Percentiles rank a stretch among this genome's conserved stretches.
Conservation (phyloP, 129 eudicot species). For the Arctium lappa region DNA sequence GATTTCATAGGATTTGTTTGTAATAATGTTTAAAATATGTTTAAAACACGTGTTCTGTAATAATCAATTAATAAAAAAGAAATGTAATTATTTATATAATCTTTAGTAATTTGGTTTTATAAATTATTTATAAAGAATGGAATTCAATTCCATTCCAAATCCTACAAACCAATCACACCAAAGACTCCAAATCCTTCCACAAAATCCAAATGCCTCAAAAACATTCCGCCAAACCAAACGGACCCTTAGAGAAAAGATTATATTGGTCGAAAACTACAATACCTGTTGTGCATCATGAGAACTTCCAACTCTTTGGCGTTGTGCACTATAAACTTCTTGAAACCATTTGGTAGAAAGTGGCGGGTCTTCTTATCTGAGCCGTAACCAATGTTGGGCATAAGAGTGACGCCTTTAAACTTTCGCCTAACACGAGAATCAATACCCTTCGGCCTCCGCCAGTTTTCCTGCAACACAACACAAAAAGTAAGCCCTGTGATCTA, state of each 20-base stretch:
- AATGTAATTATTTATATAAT: too few species aligned
- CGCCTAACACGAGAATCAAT: constrained; percentile 78
- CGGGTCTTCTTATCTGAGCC: constrained; percentile 84
- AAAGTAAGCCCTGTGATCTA: neutral
- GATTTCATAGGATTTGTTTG: neutral
- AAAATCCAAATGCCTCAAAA: neutral
- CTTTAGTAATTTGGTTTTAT: neutral
- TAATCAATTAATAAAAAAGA: neutral
- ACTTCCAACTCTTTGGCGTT: constrained; percentile 69
- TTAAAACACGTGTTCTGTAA: neutral
- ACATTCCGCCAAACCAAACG: too few species aligned
- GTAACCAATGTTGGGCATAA: constrained; percentile 81
- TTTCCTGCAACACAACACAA: constrained; percentile 34
- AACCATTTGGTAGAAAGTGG: constrained; percentile 74
- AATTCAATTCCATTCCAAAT: neutral
- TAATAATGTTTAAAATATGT: too few species aligned
- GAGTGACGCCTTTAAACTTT: constrained; percentile 67
- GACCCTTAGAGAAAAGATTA: neutral
- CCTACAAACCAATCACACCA: neutral
- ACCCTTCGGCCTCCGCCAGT: constrained; percentile 90
- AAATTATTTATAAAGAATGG: neutral
- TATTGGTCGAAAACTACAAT: neutral
- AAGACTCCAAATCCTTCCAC: neutral
- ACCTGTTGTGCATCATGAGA: constrained; percentile 95
- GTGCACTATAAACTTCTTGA: constrained; percentile 85